Base-by-base conservation (phyloP, 2,329 filamentous ascomycete genomes). In the Calcarisporium arbuscula region DNA sequence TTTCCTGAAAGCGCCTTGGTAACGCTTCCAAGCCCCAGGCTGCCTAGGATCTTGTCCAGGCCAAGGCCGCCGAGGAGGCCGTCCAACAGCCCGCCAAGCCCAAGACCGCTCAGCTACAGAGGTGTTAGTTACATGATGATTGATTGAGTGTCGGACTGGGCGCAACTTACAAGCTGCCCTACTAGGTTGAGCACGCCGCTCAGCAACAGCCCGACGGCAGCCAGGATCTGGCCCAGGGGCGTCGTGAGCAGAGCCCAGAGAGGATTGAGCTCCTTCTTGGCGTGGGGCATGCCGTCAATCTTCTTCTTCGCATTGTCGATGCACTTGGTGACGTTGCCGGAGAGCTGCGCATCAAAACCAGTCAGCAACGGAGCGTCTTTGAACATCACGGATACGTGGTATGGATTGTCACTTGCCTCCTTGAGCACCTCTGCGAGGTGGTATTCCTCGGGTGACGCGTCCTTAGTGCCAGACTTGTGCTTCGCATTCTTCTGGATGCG, bases 221-320 rank as follows among this genome's bases (percentile, higher is more conserved):
- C 86, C 31, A 95, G 74, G 55, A 95, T 95, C 72, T 95, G 89
- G 73, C 88, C 86, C 16, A 95, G 68, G 9, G 89, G 89, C 69
- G 95, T 86, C 22, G 78, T 78, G 11, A 92, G 67, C 31, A 95
- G 68, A 19, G 69, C 78, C 87, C 88, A 94, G 19, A 95, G 77
- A 9, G 89, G 88, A 65, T 90, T 95, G 41, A 95, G 73, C 68
- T 90, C 81, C 72, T 94, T 90, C 81, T 95, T 94, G 28, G 87
- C 89, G 47, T 94, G 84, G 6, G 89, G 88, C 85, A 95, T 92
- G 53, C 85, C 84, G 52, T 84, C 79, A 41, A 95, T 84, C 68
- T 85, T 85, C 67, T 82, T 85, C 77, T 89, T 92, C 18, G 85
- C 84, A 44, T 82, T 80, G 53, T 95, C 88, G 48, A 95, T 90